These are phyloP conservation scores for Cylindrotheca fusiformis DNA, from an alignment of 108 stramenopile species.

Conservation along the genomic window DNA sequence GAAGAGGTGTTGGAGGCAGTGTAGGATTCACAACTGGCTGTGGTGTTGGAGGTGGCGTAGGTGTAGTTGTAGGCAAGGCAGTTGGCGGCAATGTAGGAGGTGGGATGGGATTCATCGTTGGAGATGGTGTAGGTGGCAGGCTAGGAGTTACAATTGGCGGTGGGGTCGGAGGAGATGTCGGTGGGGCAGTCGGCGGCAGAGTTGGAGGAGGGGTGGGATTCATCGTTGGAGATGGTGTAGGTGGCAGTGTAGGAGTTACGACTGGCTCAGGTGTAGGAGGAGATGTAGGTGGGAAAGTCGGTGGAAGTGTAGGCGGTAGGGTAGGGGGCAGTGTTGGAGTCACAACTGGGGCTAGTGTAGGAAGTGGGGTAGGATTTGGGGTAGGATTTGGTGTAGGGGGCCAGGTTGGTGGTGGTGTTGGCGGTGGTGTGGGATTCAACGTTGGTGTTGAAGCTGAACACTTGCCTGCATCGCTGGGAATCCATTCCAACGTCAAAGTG, in stretches of 20 bases:
- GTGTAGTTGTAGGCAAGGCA: not conserved
- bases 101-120: not conserved
- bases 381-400: not conserved
- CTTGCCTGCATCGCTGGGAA: not conserved
- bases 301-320: not conserved
- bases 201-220: not conserved
- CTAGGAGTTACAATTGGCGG: not conserved
- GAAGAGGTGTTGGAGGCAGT: not conserved
- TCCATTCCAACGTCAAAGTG: not conserved
- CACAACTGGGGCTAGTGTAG: not conserved
- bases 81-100: not conserved
- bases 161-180: not conserved
- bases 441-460: not conserved
- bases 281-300: not conserved
- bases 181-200: not conserved
- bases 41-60: not conserved
- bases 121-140: not conserved
- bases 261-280: not conserved
- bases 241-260: not conserved
- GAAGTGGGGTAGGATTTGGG: not conserved
- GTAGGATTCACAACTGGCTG: not conserved
- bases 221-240: not conserved
- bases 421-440: not conserved
- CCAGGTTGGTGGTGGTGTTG: not conserved
- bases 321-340: not conserved